These are phyloP conservation scores for Aspergillus floridensis DNA, from an alignment of 2,329 filamentous ascomycete species.

Conservation along the genomic window DNA sequence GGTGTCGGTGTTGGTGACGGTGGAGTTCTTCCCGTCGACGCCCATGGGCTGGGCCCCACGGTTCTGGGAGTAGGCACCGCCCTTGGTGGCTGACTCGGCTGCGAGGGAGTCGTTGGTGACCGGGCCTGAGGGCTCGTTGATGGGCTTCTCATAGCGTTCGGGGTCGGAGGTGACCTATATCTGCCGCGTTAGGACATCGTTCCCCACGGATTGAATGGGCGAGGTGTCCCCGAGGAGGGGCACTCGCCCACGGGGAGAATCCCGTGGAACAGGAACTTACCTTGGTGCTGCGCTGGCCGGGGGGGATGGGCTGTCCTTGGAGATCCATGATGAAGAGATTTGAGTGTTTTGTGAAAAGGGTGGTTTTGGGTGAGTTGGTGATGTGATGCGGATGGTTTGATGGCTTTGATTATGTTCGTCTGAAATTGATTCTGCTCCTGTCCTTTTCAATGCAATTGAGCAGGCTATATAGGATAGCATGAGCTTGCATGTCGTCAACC, in stretches of 20 bases:
- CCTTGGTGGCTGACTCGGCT: slow-evolving; percentile 63
- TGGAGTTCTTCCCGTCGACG: slow-evolving; percentile 54
- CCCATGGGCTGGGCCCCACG: slow-evolving; percentile 50
- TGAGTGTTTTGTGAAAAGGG: neutral
- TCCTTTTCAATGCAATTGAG: neutral
- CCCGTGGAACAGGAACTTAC: slow-evolving; percentile 16
- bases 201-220: neutral
- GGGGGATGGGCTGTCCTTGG: slow-evolving; percentile 38
- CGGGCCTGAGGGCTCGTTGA: slow-evolving; percentile 61
- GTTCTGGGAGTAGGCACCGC: slow-evolving; percentile 63
- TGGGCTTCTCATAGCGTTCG: slow-evolving; percentile 49
- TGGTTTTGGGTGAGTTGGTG: neutral
- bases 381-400: neutral
- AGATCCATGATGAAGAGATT: slow-evolving; percentile 37
- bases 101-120: slow-evolving; percentile 71
- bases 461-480: neutral
- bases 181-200: neutral
- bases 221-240: neutral
- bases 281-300: slow-evolving; percentile 36
- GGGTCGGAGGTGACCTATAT: slow-evolving; percentile 48
- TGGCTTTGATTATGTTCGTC: neutral
- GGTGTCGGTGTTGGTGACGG: slow-evolving; percentile 56
- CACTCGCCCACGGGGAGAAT: neutral
- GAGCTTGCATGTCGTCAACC: neutral
- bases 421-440: neutral